These are phyloP conservation scores for Sphagnum fallax DNA, from an alignment of 228 moss, liverwort and hornwort genomes.

Conservation along the genomic window DNA sequence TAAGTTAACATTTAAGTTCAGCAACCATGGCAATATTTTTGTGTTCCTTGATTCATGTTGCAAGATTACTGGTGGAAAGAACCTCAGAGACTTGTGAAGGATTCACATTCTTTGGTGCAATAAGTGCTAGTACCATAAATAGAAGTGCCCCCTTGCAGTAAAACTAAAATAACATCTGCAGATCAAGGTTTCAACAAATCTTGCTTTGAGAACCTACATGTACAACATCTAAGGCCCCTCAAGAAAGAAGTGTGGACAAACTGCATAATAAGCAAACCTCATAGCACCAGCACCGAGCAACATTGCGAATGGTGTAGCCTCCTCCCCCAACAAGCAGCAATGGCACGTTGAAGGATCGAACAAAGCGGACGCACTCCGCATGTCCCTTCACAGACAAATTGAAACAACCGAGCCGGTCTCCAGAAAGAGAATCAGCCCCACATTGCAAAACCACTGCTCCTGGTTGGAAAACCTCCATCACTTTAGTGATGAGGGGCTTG, in stretches of 20 bases:
- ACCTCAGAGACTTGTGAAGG: neutral
- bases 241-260: too few species aligned
- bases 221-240: too few species aligned
- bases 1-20: neutral
- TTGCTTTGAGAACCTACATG: neutral
- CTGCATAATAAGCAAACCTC: constrained; percentile 36
- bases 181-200: neutral
- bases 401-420: constrained; percentile 87
- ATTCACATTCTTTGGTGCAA: neutral
- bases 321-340: constrained; percentile 86
- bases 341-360: constrained; percentile 90
- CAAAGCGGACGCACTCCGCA: constrained; percentile 84
- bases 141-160: neutral
- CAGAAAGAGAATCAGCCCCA: constrained; percentile 89
- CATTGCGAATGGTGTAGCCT: constrained; percentile 89
- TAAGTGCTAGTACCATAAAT: neutral
- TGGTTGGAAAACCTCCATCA: constrained; percentile 89
- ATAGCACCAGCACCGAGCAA: constrained; percentile 94
- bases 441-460: constrained; percentile 88
- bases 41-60: too few species aligned
- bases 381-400: constrained; percentile 92
- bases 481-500: constrained; percentile 88
- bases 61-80: neutral
- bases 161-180: neutral
- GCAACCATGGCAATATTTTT: too few species aligned